Evolutionary conservation across 148 eudicot genomes (phyloP).

Genomic region (Amaranthus palmeri): DNA sequence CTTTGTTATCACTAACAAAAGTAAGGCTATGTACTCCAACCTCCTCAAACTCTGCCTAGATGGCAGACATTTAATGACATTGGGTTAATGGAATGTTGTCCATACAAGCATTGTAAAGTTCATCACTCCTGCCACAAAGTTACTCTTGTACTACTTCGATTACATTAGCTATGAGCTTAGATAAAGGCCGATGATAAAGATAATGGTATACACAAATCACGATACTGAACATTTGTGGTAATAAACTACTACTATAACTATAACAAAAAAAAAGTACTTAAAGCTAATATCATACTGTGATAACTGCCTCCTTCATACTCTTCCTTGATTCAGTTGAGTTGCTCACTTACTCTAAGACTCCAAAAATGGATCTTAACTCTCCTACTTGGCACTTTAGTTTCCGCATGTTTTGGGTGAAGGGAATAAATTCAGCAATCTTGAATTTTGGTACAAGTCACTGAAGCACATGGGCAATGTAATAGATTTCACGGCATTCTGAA

Average conservation of each 20-base stretch:
- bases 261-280: too few relatives aligned
- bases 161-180: neutral
- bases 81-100: too few relatives aligned
- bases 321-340: neutral
- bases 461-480: neutral
- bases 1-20: too few relatives aligned
- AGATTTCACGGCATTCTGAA: neutral
- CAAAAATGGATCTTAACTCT: neutral
- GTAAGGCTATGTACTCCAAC: too few relatives aligned
- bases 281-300: neutral
- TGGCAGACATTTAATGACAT: too few relatives aligned
- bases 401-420: neutral
- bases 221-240: too few relatives aligned
- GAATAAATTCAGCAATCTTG: neutral
- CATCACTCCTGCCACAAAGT: neutral
- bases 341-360: too few relatives aligned
- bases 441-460: neutral
- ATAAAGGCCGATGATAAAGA: neutral
- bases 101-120: neutral
- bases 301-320: neutral
- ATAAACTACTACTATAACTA: too few relatives aligned
- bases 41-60: too few relatives aligned
- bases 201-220: neutral
- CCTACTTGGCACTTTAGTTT: neutral
- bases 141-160: neutral